Evolutionary conservation across 164 flowering plant genomes (phyloP), one percentile per base, ranked within the genome.

Genomic region (Vitis amurensis): DNA sequence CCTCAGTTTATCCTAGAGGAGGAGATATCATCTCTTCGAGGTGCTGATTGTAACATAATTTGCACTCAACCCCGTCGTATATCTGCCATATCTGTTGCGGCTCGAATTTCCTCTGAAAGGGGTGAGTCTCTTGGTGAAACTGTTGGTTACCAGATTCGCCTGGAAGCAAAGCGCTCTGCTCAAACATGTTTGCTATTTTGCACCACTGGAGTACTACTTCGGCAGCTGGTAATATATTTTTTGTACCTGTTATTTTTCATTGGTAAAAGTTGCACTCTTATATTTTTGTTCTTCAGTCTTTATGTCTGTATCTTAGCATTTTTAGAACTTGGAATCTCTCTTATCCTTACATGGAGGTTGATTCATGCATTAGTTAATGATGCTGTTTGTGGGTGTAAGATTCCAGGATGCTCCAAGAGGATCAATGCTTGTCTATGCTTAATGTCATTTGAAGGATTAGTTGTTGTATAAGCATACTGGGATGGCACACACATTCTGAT

Each of bases 31-130:
- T 73, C 82, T 61, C 74, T 91, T 37, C 88, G 89, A 64, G 97
- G 97, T 72, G 94, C 92, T 53, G 82, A 82, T 55, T 94, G 97
- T 82, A 91, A 71, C 77, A 94, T 94, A 76, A 87, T 94, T 53
- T 94, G 99, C 76, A 94, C 99, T 30, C 99, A 94, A 75, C 99
- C 99, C 31, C 94, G 99, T 55, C 93, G 99, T 69, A 92, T 94
- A 68, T 89, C 99, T 74, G 97, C 99, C 56, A 91, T 94, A 68
- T 94, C 99, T 72, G 97, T 94, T 74, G 86, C 99, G 29, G 85
- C 94, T 80, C 86, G 97, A 59, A 78, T 94, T 72, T 86, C 97
- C 31, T 73, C 91, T 64, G 99, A 94, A 86, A 89, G 92, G 70
- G 99, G 97, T 69, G 99, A 92, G 73, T 74, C 23, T 72, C 89